Percentiles rank a stretch among this genome's conserved stretches.
Conservation (phyloP, 2,329 filamentous ascomycete species). For the Fusarium subglutinans region DNA sequence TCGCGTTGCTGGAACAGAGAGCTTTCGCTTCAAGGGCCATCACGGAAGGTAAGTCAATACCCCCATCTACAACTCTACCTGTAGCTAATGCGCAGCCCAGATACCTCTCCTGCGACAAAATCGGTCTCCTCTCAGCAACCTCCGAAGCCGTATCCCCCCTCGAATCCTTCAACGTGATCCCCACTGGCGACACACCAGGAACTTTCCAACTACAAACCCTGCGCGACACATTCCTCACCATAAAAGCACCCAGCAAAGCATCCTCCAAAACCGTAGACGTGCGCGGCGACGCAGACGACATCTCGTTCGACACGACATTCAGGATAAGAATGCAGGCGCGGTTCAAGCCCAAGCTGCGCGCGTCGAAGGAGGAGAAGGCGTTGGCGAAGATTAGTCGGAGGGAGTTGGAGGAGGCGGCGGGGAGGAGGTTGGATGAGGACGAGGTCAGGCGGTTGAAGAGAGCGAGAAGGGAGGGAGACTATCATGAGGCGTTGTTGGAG, state of each 20-base stretch:
- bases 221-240: constrained; percentile 74
- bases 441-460: constrained; percentile 86
- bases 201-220: constrained; percentile 80
- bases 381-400: constrained; percentile 85
- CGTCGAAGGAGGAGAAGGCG: constrained; percentile 83
- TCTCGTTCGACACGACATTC: constrained; percentile 75
- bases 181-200: constrained; percentile 70
- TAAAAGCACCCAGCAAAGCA: constrained; percentile 63
- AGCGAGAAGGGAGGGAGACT: constrained; percentile 86
- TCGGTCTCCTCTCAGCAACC: constrained; percentile 78
- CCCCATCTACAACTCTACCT: accelerated
- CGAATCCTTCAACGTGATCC: constrained; percentile 80
- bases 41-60: constrained; percentile 74
- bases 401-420: constrained; percentile 84
- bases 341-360: constrained; percentile 86
- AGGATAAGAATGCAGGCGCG: constrained; percentile 93
- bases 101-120: constrained; percentile 87
- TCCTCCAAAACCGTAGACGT: constrained; percentile 68
- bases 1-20: constrained; percentile 81
- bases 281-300: constrained; percentile 76
- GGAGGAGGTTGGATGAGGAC: constrained; percentile 79
- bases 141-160: constrained; percentile 84
- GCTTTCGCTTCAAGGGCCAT: constrained; percentile 86
- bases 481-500: constrained; percentile 86
- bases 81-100: constrained; percentile 54